Conservation (phyloP, 2,329 filamentous ascomycete species). For the Calonectria honghensis region DNA sequence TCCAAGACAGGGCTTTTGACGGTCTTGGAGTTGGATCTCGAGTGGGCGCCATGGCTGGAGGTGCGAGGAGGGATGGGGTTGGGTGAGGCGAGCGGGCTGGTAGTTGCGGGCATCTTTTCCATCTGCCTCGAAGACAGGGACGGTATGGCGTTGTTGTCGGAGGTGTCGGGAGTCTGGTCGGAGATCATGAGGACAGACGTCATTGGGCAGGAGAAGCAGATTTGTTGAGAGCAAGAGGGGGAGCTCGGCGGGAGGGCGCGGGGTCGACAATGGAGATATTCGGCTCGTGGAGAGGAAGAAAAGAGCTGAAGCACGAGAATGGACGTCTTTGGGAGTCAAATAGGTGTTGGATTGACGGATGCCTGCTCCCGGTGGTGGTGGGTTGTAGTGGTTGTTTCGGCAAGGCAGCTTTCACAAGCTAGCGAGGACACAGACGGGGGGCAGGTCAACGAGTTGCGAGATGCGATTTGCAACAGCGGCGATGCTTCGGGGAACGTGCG, state of each 20-base stretch:
- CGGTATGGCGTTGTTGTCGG: conserved; percentile 49
- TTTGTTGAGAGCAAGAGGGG: conserved; percentile 6
- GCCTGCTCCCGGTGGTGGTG: conserved; percentile 32
- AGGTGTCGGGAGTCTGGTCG: conserved; percentile 45
- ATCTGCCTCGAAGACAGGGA: conserved; percentile 50
- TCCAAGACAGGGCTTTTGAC: conserved; percentile 74
- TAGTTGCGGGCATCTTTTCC: conserved; percentile 51
- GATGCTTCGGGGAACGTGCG: conserved; percentile 1
- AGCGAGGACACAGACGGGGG: conserved; percentile 30
- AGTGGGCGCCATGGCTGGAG: conserved; percentile 67
- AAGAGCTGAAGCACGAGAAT: neutral
- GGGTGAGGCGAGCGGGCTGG: conserved; percentile 65
- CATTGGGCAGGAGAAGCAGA: neutral
- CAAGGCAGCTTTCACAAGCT: conserved; percentile 39
- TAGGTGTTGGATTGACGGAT: conserved; percentile 18
- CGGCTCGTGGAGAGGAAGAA: neutral
- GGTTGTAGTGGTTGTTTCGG: conserved; percentile 12
- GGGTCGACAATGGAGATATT: conserved; percentile 2
- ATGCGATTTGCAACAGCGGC: conserved; percentile 9
- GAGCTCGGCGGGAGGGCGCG: neutral
- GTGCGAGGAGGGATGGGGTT: conserved; percentile 83
- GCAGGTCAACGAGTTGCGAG: neutral
- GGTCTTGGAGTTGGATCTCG: conserved; percentile 60
- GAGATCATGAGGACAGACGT: conserved; percentile 48
- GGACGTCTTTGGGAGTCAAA: neutral